Evolutionary conservation across 2,329 filamentous ascomycete genomes (phyloP).

Genomic region (Pseudogymnoascus sp.): DNA sequence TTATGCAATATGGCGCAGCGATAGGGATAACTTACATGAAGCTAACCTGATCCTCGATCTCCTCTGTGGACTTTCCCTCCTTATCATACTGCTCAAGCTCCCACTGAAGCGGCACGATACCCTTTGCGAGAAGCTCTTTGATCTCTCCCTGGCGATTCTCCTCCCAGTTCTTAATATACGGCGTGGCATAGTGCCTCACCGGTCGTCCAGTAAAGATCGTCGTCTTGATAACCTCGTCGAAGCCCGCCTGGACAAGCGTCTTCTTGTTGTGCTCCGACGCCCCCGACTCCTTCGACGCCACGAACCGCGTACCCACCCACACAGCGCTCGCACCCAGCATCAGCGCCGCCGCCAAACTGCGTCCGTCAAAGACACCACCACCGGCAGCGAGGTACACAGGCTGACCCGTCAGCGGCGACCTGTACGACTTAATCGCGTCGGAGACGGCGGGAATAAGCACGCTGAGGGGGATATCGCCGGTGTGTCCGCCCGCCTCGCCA

Average conservation of each 20-base stretch:
- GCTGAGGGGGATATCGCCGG: conserved; percentile 84
- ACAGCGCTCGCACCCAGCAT: conserved; percentile 90
- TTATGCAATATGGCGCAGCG: conserved; percentile 37
- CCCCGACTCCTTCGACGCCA: conserved; percentile 88
- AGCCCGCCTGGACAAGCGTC: conserved; percentile 67
- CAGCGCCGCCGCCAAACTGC: conserved; percentile 78
- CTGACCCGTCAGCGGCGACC: conserved; percentile 75
- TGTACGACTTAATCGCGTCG: conserved; percentile 69
- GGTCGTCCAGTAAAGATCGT: conserved; percentile 93
- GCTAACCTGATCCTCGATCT: conserved; percentile 8
- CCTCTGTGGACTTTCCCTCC: conserved; percentile 39
- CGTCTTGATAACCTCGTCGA: conserved; percentile 88
- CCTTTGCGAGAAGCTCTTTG: conserved; percentile 76
- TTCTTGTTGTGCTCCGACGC: conserved; percentile 92
- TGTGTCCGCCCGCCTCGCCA: conserved; percentile 94
- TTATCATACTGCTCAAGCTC: conserved; percentile 72
- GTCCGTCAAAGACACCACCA: conserved; percentile 91
- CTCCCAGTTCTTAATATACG: conserved; percentile 92
- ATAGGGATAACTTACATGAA: conserved; percentile 6
- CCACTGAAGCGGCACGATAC: conserved; percentile 79
- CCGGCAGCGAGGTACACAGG: conserved; percentile 89
- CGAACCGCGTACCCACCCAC: conserved; percentile 95
- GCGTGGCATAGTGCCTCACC: conserved; percentile 80
- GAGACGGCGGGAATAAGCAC: conserved; percentile 90
- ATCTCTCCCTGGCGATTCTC: conserved; percentile 80